Base-by-base conservation (phyloP, 768 basidiomycete species). In the Xerocomellus chrysenteron region DNA sequence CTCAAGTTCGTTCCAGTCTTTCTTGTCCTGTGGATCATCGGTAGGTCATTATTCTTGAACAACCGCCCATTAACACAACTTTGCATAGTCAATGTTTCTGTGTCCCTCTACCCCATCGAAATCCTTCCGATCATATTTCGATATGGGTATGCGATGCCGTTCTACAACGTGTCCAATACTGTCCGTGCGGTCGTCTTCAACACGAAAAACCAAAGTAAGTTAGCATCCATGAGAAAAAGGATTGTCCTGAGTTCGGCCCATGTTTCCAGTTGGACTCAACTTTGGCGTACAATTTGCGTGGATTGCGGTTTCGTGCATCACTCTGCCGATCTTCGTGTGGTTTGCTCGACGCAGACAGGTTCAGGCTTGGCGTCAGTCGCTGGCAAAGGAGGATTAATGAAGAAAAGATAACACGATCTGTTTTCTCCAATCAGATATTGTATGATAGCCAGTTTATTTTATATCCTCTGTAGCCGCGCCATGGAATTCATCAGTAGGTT, bases 61-160 rank as follows among this genome's bases (percentile, higher is more conserved):
- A 5, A 16, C 39, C 12, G 0, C 40, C 11, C 6, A 21, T 37
- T 35, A 28, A 28, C 37, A 19, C 19, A 19, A 24, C 12, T 46
- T 35, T 39, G 17, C 14, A 16, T 45, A 87, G 82, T 67, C 36
- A 87, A 86, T 63, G 82, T 85, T 36, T 79, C 85, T 3, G 82
- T 85, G 21, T 75, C 74, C 19, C 69, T 77, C 40, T 80, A 79
- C 65, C 88, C 89, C 0, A 77, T 88, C 41, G 79, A 82, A 49
- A 68, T 82, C 1, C 72, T 88, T 2, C 86, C 87, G 0, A 61
- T 61, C 39, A 57, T 89, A 55, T 88, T 78, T 70, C 78, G 76
- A 47, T 89, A 89, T 56, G 90, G 87, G 2, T 87, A 83, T 59
- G 87, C 81, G 0, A 77, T 76, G 59, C 89, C 89, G 1, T 89